These are phyloP conservation scores for Mucor plumbeus DNA, from an alignment of 371 early-diverging fungal genomes.

Conservation along the genomic window DNA sequence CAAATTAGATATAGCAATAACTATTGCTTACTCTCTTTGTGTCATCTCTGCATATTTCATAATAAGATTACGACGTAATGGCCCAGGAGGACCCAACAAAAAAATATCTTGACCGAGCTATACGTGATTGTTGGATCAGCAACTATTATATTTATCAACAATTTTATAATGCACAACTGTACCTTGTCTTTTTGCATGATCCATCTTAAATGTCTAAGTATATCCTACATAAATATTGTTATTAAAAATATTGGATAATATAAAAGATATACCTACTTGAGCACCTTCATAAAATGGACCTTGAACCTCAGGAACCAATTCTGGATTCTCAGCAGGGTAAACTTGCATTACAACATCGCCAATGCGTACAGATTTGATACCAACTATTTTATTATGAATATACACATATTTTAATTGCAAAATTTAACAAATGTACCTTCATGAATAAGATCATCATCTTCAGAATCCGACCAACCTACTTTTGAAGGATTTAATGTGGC, in stretches of 20 bases:
- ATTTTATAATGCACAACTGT: neutral
- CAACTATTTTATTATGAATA: slow-evolving; percentile 25
- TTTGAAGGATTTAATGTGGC: slow-evolving; percentile 40
- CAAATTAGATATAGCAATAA: too few relatives aligned
- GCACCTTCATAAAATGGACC: slow-evolving; percentile 70
- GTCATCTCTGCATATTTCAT: slow-evolving; percentile 80
- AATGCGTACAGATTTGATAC: slow-evolving; percentile 55
- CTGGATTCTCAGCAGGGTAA: slow-evolving; percentile 58
- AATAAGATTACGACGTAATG: slow-evolving; percentile 70
- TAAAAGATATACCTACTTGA: slow-evolving; percentile 51
- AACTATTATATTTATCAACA: too few relatives aligned
- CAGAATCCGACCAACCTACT: slow-evolving; percentile 57
- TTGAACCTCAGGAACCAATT: slow-evolving; percentile 68
- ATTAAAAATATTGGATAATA: too few relatives aligned
- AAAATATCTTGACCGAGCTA: slow-evolving; percentile 86
- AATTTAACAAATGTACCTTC: slow-evolving; percentile 31
- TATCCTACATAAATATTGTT: slow-evolving; percentile 51
- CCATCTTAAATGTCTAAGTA: slow-evolving; percentile 75
- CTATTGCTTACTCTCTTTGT: slow-evolving; percentile 46
- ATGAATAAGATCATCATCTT: slow-evolving; percentile 48
- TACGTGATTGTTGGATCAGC: slow-evolving; percentile 56
- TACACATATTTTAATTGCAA: neutral
- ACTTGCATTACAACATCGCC: slow-evolving; percentile 71
- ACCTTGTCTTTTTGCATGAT: slow-evolving; percentile 21
- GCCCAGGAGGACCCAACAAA: slow-evolving; percentile 82